These are phyloP conservation scores for Cyberlindnera bimundalis DNA, from an alignment of 805 yeast genomes.

Conservation along the genomic window DNA sequence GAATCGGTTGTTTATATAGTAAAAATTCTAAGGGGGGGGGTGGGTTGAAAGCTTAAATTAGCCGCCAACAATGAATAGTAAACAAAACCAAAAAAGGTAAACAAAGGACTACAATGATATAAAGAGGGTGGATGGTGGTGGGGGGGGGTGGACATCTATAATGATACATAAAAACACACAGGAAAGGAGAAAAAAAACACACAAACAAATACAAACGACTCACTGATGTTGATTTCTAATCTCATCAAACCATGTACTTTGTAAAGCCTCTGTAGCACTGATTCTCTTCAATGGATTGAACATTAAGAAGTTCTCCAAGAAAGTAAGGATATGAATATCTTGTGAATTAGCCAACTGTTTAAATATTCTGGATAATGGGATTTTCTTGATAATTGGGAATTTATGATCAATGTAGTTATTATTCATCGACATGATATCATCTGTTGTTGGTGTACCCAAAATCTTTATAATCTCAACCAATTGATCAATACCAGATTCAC, in stretches of 20 bases:
- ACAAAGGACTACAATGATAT: no score
- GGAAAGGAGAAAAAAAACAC: not conserved
- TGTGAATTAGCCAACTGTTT: conserved; percentile 46
- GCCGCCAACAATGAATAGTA: no score
- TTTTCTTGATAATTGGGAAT: conserved; percentile 83
- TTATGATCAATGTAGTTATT: conserved; percentile 97
- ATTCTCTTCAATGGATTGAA: conserved; percentile 60
- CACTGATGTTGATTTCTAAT: conserved; percentile 27
- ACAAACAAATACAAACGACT: conserved; percentile 28
- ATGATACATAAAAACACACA: not conserved
- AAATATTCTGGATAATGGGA: conserved; percentile 66
- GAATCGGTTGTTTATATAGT: no score
- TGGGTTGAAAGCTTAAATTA: no score
- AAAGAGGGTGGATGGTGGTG: no score
- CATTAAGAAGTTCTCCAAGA: conserved; percentile 4
- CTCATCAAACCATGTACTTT: conserved; percentile 48
- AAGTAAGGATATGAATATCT: conserved; percentile 41
- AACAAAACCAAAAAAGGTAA: no score
- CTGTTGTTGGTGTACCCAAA: conserved; percentile 93
- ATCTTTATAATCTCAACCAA: conserved; percentile 94
- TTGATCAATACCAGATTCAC: conserved; percentile 97
- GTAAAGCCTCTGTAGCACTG: conserved; percentile 51
- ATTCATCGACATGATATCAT: conserved; percentile 91
- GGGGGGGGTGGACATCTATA: not conserved
- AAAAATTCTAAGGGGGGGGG: no score